Base-by-base conservation (phyloP, 2,329 filamentous ascomycete species). In the Nothomitra cinnamomea region DNA sequence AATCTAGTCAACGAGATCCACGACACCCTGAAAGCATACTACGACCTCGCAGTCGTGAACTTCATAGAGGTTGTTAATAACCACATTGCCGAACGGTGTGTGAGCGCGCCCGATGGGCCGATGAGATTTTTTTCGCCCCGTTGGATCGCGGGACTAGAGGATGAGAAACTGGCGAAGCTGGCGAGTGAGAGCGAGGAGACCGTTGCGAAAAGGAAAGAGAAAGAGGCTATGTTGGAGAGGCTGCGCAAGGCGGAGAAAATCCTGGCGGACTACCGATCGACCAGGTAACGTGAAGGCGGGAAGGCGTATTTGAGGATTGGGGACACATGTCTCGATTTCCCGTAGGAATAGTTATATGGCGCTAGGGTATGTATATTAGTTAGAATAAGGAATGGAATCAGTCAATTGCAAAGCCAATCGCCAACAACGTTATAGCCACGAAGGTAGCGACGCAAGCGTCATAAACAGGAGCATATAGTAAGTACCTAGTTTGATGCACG, bases 1-100 rank as follows among this genome's bases (percentile, higher is more conserved):
- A 63, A 71, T 40, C 63, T 65, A 0, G 58, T 70, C 2, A 67
- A 75, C 35, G 71, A 79, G 8, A 73, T 85, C 3, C 77, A 82
- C 54, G 75, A 84, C 55, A 74, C 76, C 1, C 67, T 85, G 0
- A 63, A 69, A 25, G 70, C 73, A 1, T 85, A 81, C 63, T 85
- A 85, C 66, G 71, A 76, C 22, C 74, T 83, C 1, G 70, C 79
- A 0, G 69, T 69, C 10, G 76, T 76, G 59, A 73, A 79, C 0
- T 83, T 85, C 55, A 72, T 83, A 1, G 82, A 86, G 38, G n/a
- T 41, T 41, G 38, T 41, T 13, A 15, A 5, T 41, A 41, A 41
- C 15, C 38, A 41, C 38, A 41, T 41, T 19, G 38, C 19, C 13
- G 38, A 41, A 19, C 38, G 38, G 38, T 41, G 19, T 15, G 38